Evolutionary conservation across 805 yeast genomes (phyloP).

Genomic region (Danielozyma ontarioensis): DNA sequence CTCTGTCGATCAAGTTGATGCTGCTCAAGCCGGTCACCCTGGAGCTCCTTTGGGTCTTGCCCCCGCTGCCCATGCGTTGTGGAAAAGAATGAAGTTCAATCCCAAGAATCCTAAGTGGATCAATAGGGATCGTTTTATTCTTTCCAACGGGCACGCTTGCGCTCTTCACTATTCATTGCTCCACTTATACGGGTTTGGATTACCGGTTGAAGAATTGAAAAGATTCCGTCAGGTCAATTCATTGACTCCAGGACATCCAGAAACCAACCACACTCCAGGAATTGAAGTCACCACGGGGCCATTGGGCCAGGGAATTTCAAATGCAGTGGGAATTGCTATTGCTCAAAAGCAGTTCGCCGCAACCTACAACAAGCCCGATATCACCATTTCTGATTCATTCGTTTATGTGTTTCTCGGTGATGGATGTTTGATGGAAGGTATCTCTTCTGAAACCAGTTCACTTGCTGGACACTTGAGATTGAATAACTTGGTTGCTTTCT

Average conservation of each 20-base stretch:
- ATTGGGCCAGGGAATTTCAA: slow-evolving; percentile 17
- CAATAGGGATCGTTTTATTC: slow-evolving; percentile 14
- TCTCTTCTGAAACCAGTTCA: slow-evolving; percentile 15
- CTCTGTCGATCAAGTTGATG: slow-evolving; percentile 16
- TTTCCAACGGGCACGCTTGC: slow-evolving; percentile 18
- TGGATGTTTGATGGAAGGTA: slow-evolving; percentile 17
- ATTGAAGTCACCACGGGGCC: slow-evolving; percentile 19
- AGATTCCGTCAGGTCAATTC: slow-evolving; percentile 16
- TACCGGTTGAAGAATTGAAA: slow-evolving; percentile 17
- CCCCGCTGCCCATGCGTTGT: slow-evolving; percentile 18
- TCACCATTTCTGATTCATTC: slow-evolving; percentile 10
- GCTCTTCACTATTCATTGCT: slow-evolving; percentile 15
- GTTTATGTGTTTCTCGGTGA: slow-evolving; percentile 15
- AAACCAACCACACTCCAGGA: slow-evolving; percentile 12
- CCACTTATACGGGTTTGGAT: slow-evolving; percentile 15
- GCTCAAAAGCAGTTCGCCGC: slow-evolving; percentile 18
- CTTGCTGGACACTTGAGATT: slow-evolving; percentile 17
- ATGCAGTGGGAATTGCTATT: slow-evolving; percentile 18
- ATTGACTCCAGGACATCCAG: slow-evolving; percentile 18
- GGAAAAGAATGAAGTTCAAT: slow-evolving; percentile 16
- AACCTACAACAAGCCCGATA: slow-evolving; percentile 14
- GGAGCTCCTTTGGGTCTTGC: slow-evolving; percentile 18
- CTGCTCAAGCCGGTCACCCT: slow-evolving; percentile 17
- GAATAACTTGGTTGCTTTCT: slow-evolving; percentile 18
- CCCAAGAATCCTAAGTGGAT: slow-evolving; percentile 18